Conservation (phyloP, 2,329 filamentous ascomycete species). For the Diatrype stigma region DNA sequence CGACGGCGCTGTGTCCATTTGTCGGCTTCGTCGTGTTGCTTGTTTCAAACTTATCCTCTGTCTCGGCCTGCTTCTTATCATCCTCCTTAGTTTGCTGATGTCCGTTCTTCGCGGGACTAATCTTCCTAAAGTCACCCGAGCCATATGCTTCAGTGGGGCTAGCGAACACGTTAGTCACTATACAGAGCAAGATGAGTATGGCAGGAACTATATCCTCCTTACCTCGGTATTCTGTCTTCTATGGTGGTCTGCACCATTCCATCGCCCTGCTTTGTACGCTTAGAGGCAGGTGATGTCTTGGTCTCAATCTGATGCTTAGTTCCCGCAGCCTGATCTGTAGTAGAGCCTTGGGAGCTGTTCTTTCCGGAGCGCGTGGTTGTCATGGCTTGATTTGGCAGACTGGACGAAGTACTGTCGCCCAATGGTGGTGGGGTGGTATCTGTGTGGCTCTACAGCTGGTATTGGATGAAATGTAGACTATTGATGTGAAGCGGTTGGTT, state of each 20-base stretch:
- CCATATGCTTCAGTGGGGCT: constrained; percentile 22
- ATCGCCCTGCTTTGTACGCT: constrained; percentile 32
- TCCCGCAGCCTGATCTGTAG: constrained; percentile 16
- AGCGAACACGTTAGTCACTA: constrained; percentile 5
- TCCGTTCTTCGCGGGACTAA: constrained; percentile 5
- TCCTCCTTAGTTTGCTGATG: constrained; percentile 33
- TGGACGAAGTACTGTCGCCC: not conserved
- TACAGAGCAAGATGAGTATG: not conserved
- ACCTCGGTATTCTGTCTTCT: constrained; percentile 43
- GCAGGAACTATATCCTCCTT: not conserved
- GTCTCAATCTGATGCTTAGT: constrained; percentile 32
- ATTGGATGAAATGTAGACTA: not conserved
- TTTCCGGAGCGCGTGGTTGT: not conserved
- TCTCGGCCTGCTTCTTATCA: constrained; percentile 41
- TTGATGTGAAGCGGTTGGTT: not conserved
- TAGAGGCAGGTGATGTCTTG: constrained; percentile 31
- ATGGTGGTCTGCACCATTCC: constrained; percentile 46
- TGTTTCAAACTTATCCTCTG: constrained; percentile 11
- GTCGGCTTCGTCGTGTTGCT: too few relatives aligned
- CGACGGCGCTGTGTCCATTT: constrained; percentile 19
- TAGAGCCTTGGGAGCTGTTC: not conserved
- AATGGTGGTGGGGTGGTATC: too few relatives aligned
- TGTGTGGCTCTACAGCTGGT: too few relatives aligned
- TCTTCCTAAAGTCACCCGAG: constrained; percentile 5
- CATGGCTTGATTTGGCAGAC: not conserved